A percentile compares a stretch with the other conserved stretches of the same genome.
These are phyloP conservation scores for Lentinula detonsa DNA, from an alignment of 768 basidiomycete genomes.

Conservation along the genomic window DNA sequence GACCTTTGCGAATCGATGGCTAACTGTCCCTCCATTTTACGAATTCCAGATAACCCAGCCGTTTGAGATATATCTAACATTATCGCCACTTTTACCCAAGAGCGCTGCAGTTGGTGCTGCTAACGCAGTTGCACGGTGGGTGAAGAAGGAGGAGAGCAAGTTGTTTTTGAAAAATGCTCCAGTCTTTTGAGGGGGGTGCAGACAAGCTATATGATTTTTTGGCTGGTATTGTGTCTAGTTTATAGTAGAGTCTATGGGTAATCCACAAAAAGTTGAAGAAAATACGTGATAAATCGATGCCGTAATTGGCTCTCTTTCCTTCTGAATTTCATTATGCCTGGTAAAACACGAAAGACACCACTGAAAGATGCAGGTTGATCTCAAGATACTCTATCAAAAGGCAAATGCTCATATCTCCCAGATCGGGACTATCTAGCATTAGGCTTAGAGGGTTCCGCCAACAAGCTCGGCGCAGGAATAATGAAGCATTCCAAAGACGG, in stretches of 20 bases:
- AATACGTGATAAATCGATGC: neutral
- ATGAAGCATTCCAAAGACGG: conserved; percentile 78
- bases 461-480: conserved; percentile 93
- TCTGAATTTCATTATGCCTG: conserved; percentile 11
- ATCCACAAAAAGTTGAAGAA: too few species aligned
- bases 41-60: conserved; percentile 76
- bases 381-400: neutral
- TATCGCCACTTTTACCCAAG: conserved; percentile 84
- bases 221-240: too few species aligned
- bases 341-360: conserved; percentile 12
- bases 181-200: conserved; percentile 25
- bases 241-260: too few species aligned
- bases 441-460: conserved; percentile 96
- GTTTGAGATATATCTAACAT: conserved; percentile 84
- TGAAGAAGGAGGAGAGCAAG: conserved; percentile 77
- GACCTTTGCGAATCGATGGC: neutral
- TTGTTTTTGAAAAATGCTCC: conserved; percentile 88
- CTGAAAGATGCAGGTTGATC: conserved; percentile 16
- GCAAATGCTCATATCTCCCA: neutral
- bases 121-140: conserved; percentile 86
- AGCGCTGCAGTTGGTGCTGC: conserved; percentile 83
- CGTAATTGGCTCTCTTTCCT: conserved; percentile 1
- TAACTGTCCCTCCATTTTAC: neutral
- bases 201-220: neutral
- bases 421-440: conserved; percentile 78